These are phyloP conservation scores for Cyclostephanos tholiformis DNA, from an alignment of 108 stramenopile genomes.

Conservation along the genomic window DNA sequence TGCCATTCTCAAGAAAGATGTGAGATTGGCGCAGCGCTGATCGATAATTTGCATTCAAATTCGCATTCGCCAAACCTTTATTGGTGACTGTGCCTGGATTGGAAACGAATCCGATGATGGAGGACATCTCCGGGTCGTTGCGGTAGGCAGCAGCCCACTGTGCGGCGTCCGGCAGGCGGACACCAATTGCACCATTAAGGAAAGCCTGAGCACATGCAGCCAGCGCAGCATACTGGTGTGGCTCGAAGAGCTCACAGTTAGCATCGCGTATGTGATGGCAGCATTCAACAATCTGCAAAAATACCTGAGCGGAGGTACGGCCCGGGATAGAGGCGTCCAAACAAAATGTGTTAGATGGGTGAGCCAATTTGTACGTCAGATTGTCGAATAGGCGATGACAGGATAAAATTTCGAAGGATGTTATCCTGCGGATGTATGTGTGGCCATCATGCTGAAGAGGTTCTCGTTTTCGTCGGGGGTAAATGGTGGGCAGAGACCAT, in stretches of 20 bases:
- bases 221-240: neutral
- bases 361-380: conserved; percentile 7
- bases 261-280: conserved; percentile 1
- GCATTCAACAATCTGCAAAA: neutral
- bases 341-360: neutral
- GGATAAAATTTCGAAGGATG: conserved; percentile 15
- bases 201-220: conserved; percentile 1
- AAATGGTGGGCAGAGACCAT: neutral
- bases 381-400: neutral
- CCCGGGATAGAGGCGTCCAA: conserved; percentile 4
- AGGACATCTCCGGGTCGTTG: neutral
- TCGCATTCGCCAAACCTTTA: too few species aligned
- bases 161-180: neutral
- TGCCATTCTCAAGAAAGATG: neutral
- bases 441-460: neutral
- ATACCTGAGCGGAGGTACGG: neutral
- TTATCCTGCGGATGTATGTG: conserved; percentile 8
- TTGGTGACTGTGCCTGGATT: neutral
- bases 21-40: too few species aligned
- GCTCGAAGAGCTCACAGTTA: conserved; percentile 6
- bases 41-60: too few species aligned
- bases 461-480: neutral
- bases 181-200: conserved; percentile 1
- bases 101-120: neutral
- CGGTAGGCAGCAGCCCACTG: neutral